Conservation (phyloP, 2,329 filamentous ascomycete genomes). For the Talaromyces sp. region DNA sequence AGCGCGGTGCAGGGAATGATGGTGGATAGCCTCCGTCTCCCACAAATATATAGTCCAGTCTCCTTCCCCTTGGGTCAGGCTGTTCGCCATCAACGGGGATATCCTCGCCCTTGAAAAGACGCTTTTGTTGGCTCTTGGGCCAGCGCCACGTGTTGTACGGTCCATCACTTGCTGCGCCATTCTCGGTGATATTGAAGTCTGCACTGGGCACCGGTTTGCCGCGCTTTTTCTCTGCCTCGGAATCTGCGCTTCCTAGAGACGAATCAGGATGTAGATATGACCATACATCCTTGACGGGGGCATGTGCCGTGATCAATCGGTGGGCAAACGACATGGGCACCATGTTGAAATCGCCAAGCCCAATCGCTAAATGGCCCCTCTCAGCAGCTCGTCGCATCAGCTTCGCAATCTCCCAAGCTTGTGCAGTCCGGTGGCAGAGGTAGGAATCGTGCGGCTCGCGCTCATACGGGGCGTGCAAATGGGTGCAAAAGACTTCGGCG, state of each 20-base stretch:
- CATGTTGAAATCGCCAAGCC: conserved; percentile 95
- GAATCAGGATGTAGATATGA: conserved; percentile 75
- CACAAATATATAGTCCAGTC: conserved; percentile 92
- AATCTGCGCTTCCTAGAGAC: conserved; percentile 67
- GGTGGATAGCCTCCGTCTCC: conserved; percentile 45
- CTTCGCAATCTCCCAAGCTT: conserved; percentile 93
- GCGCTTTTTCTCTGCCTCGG: conserved; percentile 62
- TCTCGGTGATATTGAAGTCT: conserved; percentile 69
- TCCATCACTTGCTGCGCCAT: conserved; percentile 83
- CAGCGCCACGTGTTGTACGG: conserved; percentile 92
- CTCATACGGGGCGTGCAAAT: conserved; percentile 86
- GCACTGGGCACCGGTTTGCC: conserved; percentile 66
- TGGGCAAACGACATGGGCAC: conserved; percentile 80
- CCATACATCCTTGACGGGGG: conserved; percentile 79
- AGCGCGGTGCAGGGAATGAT: conserved; percentile 39
- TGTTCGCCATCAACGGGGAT: conserved; percentile 60
- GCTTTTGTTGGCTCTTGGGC: conserved; percentile 65
- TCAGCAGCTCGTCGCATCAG: conserved; percentile 76
- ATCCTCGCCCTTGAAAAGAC: conserved; percentile 60
- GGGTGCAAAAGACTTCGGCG: conserved; percentile 88
- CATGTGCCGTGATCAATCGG: conserved; percentile 71
- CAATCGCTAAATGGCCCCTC: conserved; percentile 76
- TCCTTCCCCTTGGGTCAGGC: conserved; percentile 69
- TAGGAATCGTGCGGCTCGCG: conserved; percentile 75
- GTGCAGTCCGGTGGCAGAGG: conserved; percentile 80